Evolutionary conservation across 257 asterid species (phyloP), one percentile per base, ranked within the genome.

Genomic region (Solanum bulbocastanum): DNA sequence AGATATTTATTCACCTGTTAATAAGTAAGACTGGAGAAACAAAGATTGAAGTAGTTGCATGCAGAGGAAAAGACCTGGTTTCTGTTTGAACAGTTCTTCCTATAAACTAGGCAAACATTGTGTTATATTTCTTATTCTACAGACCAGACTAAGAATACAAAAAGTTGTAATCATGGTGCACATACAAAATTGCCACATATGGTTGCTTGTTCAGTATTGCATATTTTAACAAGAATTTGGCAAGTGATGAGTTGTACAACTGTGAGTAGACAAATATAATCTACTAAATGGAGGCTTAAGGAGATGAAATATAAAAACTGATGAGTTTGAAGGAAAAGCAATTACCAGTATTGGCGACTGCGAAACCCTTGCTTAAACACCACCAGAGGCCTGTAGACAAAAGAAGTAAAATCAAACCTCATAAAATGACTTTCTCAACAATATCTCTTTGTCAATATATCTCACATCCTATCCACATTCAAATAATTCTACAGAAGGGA

Each of bases 291-390:
- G 69, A 82, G 32, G 85, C 69, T 10, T 30, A 18, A 81, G 25
- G 18, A 46, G 3, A 49, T 32, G 69, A 30, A n/a, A 49, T 49
- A 49, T 18, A 30, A 32, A 30, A 0, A 30, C 42, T 18, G 16
- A 49, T 10, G 66, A 82, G 12, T 82, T 49, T 86, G 72, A 65
- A 74, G 56, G 56, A 83, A 36, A 73, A 83, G 5, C 42, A 49
- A 88, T 68, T 90, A 94, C 98, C 99, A 95, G 88, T 95, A 96
- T 89, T 92, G 95, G 6, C 98, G 96, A 88, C 96, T 94, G 44
- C 98, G 95, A 74, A 94, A 96, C 18, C 95, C 92, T 87, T 94
- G 95, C 90, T 96, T 96, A 94, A 96, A 96, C 85, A 95, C 99
- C 87, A 96, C 95, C 3, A 96, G 90, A 85, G 98, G 99, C 90